Percentiles rank a stretch among this genome's conserved stretches.
Evolutionary conservation across 2,329 filamentous ascomycete genomes (phyloP).

Genomic region (Graphiopsis chlorocephala): DNA sequence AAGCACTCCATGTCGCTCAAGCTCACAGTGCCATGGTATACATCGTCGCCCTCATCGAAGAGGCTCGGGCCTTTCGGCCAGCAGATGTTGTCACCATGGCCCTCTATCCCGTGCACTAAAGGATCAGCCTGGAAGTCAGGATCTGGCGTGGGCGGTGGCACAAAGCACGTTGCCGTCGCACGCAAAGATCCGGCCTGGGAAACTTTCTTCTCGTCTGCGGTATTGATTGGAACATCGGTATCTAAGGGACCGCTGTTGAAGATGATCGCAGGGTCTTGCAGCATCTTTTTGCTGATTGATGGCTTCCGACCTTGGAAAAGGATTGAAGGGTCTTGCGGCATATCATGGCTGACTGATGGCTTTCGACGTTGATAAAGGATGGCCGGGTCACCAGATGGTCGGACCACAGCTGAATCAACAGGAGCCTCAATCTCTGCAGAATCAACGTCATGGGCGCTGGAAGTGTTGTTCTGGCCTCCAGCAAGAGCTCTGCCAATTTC

Average conservation of each 20-base stretch:
- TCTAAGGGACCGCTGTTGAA: background rate
- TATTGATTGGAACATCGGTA: background rate
- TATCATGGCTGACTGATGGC: background rate
- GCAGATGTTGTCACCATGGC: background rate
- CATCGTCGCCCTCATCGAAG: background rate
- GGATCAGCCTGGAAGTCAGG: background rate
- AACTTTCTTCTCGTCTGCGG: background rate
- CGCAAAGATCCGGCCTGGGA: slow-evolving; percentile 1
- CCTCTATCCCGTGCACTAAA: background rate
- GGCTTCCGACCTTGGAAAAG: background rate
- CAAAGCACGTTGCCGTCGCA: slow-evolving; percentile 7
- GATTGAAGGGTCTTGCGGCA: background rate
- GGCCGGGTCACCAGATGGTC: background rate
- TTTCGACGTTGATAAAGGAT: background rate
- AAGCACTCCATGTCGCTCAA: background rate
- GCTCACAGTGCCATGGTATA: background rate
- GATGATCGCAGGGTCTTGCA: background rate
- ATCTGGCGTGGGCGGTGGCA: background rate
- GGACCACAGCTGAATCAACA: background rate
- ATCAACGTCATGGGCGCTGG: background rate
- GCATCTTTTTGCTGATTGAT: background rate
- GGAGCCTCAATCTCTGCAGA: background rate
- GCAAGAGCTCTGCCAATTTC: slow-evolving; percentile 6
- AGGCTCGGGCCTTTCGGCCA: background rate
- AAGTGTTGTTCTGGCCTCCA: background rate